Evolutionary conservation across 1,139 yeast genomes (phyloP), one percentile per base, ranked within the genome.

Genomic region (Tardiomyces digboiensis): DNA sequence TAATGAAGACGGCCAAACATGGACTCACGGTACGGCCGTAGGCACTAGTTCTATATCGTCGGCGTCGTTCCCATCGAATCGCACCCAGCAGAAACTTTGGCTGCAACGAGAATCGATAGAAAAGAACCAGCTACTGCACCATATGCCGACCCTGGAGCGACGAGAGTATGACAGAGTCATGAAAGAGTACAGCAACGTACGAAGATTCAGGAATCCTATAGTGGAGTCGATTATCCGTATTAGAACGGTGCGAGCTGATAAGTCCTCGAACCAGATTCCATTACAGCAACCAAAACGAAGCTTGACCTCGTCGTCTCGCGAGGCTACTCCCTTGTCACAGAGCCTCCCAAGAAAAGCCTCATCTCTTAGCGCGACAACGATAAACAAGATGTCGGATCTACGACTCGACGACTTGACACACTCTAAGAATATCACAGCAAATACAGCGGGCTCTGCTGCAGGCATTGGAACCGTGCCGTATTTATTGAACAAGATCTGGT

Each of bases 1-100:
- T n/a, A 8, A 26, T 8, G 8, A 7, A 22, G 26, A 8, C 33
- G 33, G 14, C 10, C 33, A 8, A 13, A 16, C 5, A 6, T 64
- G 60, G 36, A 57, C 63, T 2, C 53, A 62, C 6, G 68, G 66
- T 41, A 61, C 65, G n/a, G 81, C 12, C 10, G n/a, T n/a, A n/a
- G n/a, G n/a, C n/a, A n/a, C n/a, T n/a, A n/a, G n/a, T n/a, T n/a
- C n/a, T n/a, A n/a, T n/a, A n/a, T 16, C 33, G 10, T n/a, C 33
- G 10, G n/a, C 37, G 6, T 16, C 37, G 19, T 33, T 33, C 37
- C 19, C 33, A 8, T 26, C 78, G 43, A 80, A 87, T 0, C 71
- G 95, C 61, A 84, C 94, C 0, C 95, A 85, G 57, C 91, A 84
- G 56, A 74, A 82, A 50, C 70, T 85, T 42, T 84, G 94, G 94